Base-by-base conservation (phyloP, 129 eudicot genomes). In the Logfia minima region DNA sequence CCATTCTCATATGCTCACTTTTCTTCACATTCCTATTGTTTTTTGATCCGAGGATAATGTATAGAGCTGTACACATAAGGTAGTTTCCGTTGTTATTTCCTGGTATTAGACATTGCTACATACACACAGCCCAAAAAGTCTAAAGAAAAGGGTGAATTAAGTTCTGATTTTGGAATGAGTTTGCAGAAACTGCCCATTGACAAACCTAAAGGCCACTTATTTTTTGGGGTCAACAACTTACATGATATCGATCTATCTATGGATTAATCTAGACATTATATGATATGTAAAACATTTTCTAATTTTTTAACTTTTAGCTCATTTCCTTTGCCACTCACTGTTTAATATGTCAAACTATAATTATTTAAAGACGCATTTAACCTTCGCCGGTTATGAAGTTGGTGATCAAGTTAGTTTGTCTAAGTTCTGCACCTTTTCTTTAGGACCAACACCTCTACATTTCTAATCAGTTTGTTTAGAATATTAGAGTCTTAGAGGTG, bases 121-220 rank as follows among this genome's bases (percentile, higher is more conserved):
- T 79, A 72, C 37, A 63, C 34, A 55, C 68, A 51, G 41, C 72
- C 53, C 23, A 51, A 32, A 72, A 79, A 23, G 72, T 26, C 58
- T 23, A 71, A 62, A 51, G 35, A 63, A 53, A 77, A 67, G 29
- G 73, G 18, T 63, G 67, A 72, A 66, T 35, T 34, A 52, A 63
- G 78, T 48, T 80, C 75, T 41, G 53, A 53, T 56, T 17, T 72
- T 73, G 83, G 83, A 73, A 73, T 80, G 63, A 66, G 29, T 37
- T 56, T 73, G 79, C 55, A 73, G 34, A 72, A 63, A 29, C 35
- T 29, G 69, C 19, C 43, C 7, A 3, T 65, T 3, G 69, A 31
- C 69, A 65, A 31, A 65, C 19, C 69, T 31, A 29, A 29, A 43
- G 69, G 39, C 1, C 37, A 19, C 41, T 34, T 53, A 13, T n/a